A percentile compares a stretch with the other conserved stretches of the same genome.
phyloP scores from a whole-genome alignment of 805 yeast genomes.

The Saccharomyces jurei region DNA sequence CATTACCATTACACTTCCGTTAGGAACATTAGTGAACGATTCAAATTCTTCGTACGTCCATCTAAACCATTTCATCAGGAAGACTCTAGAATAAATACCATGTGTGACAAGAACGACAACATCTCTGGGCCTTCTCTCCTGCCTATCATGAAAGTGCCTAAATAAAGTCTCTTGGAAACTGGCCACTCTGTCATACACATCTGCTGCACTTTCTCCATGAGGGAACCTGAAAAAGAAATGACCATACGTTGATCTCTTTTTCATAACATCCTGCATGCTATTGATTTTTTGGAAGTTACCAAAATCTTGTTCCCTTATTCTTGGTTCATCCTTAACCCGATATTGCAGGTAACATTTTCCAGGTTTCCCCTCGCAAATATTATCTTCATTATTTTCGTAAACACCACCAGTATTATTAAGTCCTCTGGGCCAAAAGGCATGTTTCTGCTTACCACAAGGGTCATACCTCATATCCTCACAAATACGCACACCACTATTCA shows the following conservation, averaged over 20 bases:
- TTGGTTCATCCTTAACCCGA: conserved; percentile 72
- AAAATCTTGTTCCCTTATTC: conserved; percentile 91
- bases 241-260: conserved; percentile 80
- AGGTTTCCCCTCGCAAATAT: conserved; percentile 7
- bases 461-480: conserved; percentile 18
- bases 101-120: conserved; percentile 82
- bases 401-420: conserved; percentile 18
- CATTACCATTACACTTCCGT: conserved; percentile 78
- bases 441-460: conserved; percentile 20
- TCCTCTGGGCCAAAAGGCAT: conserved; percentile 25
- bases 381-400: conserved; percentile 18
- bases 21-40: conserved; percentile 70
- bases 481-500: conserved; percentile 19
- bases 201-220: conserved; percentile 93
- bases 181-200: conserved; percentile 85
- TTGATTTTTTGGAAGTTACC: conserved; percentile 82
- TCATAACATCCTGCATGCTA: conserved; percentile 74
- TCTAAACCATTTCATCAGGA: conserved; percentile 87
- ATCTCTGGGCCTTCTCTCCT: conserved; percentile 56
- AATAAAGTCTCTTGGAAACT: conserved; percentile 82
- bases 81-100: conserved; percentile 91
- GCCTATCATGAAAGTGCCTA: conserved; percentile 58
- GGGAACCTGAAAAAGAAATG: conserved; percentile 85
- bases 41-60: conserved; percentile 91
- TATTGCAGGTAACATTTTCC: conserved; percentile 37